Conservation (phyloP, 192 early-diverging fungal species). For the Rhizophagus clarus region DNA sequence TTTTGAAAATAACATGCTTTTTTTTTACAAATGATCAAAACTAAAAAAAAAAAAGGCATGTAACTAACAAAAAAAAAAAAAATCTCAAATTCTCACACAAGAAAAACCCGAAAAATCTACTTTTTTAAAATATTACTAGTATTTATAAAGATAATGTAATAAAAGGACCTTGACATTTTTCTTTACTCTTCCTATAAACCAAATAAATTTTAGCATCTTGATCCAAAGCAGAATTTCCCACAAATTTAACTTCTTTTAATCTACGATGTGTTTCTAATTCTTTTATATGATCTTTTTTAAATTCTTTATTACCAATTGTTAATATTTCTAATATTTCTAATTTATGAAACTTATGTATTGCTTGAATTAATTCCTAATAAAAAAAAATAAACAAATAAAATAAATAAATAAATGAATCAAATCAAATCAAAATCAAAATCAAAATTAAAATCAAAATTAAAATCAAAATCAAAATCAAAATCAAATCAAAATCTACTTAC, state of each 20-base stretch:
- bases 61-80: too few species aligned
- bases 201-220: conserved; percentile 18
- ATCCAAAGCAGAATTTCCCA: neutral
- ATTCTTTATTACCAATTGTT: neutral
- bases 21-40: too few species aligned
- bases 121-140: too few species aligned
- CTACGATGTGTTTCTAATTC: neutral
- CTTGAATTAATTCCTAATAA: neutral
- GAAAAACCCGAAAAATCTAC: too few species aligned
- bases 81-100: too few species aligned
- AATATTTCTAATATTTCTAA: conserved; percentile 10
- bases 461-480: too few species aligned
- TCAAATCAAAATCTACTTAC: conserved; percentile 15
- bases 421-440: too few species aligned
- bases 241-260: conserved; percentile 18
- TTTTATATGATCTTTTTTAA: conserved; percentile 11
- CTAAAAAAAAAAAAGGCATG: too few species aligned
- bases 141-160: neutral
- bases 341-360: neutral
- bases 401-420: too few species aligned
- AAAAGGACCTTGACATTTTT: conserved; percentile 17
- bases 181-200: conserved; percentile 13
- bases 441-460: too few species aligned
- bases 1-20: too few species aligned
- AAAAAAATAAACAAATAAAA: neutral